phyloP scores from a whole-genome alignment of 179 eudicot genomes.

The Drosera spatulata region DNA sequence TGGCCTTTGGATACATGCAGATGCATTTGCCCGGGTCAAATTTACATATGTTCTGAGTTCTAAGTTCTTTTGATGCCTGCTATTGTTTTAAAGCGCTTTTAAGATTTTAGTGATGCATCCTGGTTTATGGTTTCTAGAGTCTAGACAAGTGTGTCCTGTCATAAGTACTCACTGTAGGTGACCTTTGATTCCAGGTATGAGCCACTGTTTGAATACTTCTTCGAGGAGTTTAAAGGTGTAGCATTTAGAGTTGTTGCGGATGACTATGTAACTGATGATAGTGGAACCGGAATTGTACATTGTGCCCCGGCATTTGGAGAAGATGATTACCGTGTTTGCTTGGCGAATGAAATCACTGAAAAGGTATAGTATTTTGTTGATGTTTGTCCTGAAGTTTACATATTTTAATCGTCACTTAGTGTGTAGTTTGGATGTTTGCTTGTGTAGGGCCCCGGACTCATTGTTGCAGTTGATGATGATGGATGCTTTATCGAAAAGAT shows the following conservation, averaged over 20 bases:
- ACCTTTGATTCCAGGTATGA: slow-evolving; percentile 40
- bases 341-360: slow-evolving; percentile 55
- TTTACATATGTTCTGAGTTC: no score
- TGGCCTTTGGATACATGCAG: neutral
- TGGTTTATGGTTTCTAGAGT: no score
- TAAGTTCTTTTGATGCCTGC: no score
- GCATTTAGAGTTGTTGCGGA: slow-evolving; percentile 94
- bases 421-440: slow-evolving; percentile 11
- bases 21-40: no score
- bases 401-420: neutral
- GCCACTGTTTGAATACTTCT: slow-evolving; percentile 84
- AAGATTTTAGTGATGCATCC: no score
- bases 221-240: slow-evolving; percentile 53
- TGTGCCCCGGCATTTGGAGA: slow-evolving; percentile 99
- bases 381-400: neutral
- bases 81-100: no score
- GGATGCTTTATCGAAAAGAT: slow-evolving; percentile 73
- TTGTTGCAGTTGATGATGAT: slow-evolving; percentile 98
- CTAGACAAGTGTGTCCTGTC: no score
- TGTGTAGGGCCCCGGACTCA: slow-evolving; percentile 59
- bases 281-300: slow-evolving; percentile 95
- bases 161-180: neutral
- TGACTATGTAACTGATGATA: slow-evolving; percentile 88
- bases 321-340: slow-evolving; percentile 96
- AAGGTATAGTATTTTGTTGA: slow-evolving; percentile 25